Conservation (phyloP, 2,329 filamentous ascomycete genomes). For the Ophiobolus disseminans region DNA sequence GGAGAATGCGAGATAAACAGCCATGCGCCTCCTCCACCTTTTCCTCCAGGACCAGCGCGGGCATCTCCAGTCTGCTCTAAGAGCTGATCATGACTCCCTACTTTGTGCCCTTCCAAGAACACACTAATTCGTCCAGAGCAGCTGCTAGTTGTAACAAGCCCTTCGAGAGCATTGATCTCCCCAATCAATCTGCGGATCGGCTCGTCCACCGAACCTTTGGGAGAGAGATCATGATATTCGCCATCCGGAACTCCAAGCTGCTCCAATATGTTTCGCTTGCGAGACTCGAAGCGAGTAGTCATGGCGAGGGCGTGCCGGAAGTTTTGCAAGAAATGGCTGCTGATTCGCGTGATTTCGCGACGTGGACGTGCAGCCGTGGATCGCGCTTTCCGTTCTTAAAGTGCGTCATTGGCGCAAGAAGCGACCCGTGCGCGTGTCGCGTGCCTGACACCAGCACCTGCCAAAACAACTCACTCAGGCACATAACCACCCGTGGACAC, state of each 20-base stretch:
- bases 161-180: slow-evolving; percentile 76
- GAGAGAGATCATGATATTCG: slow-evolving; percentile 82
- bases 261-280: slow-evolving; percentile 76
- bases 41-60: slow-evolving; percentile 75
- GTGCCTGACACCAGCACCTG: slow-evolving; percentile 1
- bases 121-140: slow-evolving; percentile 88
- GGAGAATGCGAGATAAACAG: slow-evolving; percentile 87
- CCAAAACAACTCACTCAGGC: slow-evolving; percentile 14
- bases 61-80: slow-evolving; percentile 29
- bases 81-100: slow-evolving; percentile 18
- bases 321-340: neutral
- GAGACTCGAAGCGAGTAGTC: slow-evolving; percentile 51
- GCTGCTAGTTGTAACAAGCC: slow-evolving; percentile 89
- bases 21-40: slow-evolving; percentile 81
- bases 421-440: slow-evolving; percentile 16
- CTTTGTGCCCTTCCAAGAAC: slow-evolving; percentile 79
- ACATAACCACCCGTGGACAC: neutral
- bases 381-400: slow-evolving; percentile 12
- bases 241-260: slow-evolving; percentile 72
- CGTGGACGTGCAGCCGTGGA: slow-evolving; percentile 14
- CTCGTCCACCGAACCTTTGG: slow-evolving; percentile 85
- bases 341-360: slow-evolving; percentile 30
- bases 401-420: slow-evolving; percentile 28
- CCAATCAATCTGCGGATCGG: slow-evolving; percentile 79
- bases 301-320: slow-evolving; percentile 19